Percentiles rank a stretch among this genome's conserved stretches.
Conservation (phyloP, 2,329 filamentous ascomycete species). For the Phialophora chinensis region DNA sequence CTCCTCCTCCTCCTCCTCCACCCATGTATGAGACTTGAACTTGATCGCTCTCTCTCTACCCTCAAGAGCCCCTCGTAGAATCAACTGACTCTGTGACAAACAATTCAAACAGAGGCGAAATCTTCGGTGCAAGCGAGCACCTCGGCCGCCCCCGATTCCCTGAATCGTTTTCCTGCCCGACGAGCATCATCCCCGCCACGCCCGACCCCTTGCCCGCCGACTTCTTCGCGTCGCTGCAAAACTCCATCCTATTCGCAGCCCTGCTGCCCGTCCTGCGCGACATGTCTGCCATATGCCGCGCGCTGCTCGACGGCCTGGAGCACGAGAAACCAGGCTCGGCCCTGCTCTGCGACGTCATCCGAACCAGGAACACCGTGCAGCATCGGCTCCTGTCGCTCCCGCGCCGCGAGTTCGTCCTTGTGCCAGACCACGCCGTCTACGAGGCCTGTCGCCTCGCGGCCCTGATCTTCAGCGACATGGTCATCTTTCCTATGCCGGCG, state of each 20-base stretch:
- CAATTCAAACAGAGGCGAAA: background rate
- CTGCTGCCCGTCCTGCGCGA: background rate
- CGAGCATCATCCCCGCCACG: background rate
- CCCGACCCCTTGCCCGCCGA: background rate
- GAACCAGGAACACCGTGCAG: conserved; percentile 6
- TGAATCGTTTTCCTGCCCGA: background rate
- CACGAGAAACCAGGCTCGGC: background rate
- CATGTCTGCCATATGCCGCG: background rate
- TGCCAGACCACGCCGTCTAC: conserved; percentile 3
- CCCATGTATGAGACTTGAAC: no score
- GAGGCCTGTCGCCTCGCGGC: conserved; percentile 4
- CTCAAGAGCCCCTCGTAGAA: no score
- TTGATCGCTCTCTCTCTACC: no score
- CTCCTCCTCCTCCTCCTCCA: no score
- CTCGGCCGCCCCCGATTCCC: background rate
- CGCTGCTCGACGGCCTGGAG: background rate
- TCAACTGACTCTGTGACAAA: background rate
- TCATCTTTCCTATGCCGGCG: conserved; percentile 7
- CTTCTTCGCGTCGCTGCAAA: background rate
- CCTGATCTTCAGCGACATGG: conserved; percentile 12
- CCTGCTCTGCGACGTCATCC: conserved; percentile 2
- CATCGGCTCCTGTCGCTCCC: conserved; percentile 8
- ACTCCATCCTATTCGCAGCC: background rate
- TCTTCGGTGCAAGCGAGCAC: background rate
- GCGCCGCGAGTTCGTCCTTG: background rate